Percentiles rank a stretch among this genome's conserved stretches.
Conservation (phyloP, 2,329 filamentous ascomycete genomes). For the Fusarium redolens region DNA sequence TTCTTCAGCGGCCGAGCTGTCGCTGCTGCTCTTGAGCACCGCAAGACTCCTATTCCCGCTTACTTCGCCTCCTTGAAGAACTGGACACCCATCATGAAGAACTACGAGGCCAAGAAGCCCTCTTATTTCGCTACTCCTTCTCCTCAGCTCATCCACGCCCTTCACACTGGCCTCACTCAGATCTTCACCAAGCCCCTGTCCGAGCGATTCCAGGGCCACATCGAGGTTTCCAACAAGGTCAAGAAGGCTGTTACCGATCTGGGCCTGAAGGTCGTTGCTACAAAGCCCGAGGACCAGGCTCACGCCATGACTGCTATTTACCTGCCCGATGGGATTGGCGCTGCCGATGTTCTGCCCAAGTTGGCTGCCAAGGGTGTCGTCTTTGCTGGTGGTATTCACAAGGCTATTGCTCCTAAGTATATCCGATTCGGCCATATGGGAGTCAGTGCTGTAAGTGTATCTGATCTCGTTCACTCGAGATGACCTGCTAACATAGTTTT, state of each 20-base stretch:
- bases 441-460: conserved; percentile 77
- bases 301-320: conserved; percentile 99
- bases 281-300: conserved; percentile 89
- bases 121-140: conserved; percentile 98
- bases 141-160: conserved; percentile 90
- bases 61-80: conserved; percentile 99
- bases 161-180: conserved; percentile 89
- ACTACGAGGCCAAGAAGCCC: conserved; percentile 97
- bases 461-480: neutral
- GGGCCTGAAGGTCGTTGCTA: conserved; percentile 87
- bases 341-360: conserved; percentile 85
- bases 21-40: conserved; percentile 75
- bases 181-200: conserved; percentile 84
- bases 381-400: conserved; percentile 95
- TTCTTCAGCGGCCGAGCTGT: conserved; percentile 94
- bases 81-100: conserved; percentile 98
- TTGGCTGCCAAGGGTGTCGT: conserved; percentile 88
- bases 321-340: conserved; percentile 84
- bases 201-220: conserved; percentile 86
- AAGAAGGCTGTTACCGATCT: conserved; percentile 85
- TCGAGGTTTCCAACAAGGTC: conserved; percentile 81
- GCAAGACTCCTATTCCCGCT: conserved; percentile 83
- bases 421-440: conserved; percentile 99
- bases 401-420: conserved; percentile 93
- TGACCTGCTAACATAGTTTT: conserved; percentile 33